Percentiles rank a stretch among this genome's conserved stretches.
These are phyloP conservation scores for Chytriomyces confervae DNA, from an alignment of 192 early-diverging fungal genomes.

Conservation along the genomic window DNA sequence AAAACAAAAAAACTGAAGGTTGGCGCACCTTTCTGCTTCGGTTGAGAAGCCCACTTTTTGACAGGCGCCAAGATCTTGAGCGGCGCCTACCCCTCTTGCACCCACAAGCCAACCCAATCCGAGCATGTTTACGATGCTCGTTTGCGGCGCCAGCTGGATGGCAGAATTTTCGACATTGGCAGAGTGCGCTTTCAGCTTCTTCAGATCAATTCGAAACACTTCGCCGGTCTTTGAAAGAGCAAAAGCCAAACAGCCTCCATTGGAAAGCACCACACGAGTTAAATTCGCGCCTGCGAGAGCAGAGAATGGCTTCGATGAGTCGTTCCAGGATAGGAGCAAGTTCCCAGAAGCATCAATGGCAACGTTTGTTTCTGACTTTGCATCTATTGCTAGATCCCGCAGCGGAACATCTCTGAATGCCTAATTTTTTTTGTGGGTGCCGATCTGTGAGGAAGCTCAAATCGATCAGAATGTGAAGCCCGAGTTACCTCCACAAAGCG, in stretches of 20 bases:
- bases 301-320: not conserved
- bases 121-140: not conserved
- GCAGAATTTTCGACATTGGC: not conserved
- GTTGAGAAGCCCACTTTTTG: not conserved
- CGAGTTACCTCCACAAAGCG: too few species aligned
- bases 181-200: not conserved
- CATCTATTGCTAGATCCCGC: slow-evolving; percentile 4
- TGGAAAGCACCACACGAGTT: not conserved
- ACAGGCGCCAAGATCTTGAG: not conserved
- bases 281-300: slow-evolving; percentile 11
- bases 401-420: slow-evolving; percentile 10
- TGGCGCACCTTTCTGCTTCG: not conserved
- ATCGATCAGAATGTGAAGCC: too few species aligned
- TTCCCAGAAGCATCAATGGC: slow-evolving; percentile 16
- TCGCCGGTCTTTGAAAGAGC: slow-evolving; percentile 4
- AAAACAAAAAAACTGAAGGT: not conserved
- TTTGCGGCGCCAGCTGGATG: not conserved
- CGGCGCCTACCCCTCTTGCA: not conserved
- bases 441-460: not conserved
- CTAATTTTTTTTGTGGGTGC: not conserved
- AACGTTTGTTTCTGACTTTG: not conserved
- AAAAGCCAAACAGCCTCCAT: not conserved
- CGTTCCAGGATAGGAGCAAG: not conserved
- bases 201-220: slow-evolving; percentile 11
- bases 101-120: not conserved